Evolutionary conservation across 2,329 filamentous ascomycete species (phyloP).

Genomic region (Chaetothyriales sp.): DNA sequence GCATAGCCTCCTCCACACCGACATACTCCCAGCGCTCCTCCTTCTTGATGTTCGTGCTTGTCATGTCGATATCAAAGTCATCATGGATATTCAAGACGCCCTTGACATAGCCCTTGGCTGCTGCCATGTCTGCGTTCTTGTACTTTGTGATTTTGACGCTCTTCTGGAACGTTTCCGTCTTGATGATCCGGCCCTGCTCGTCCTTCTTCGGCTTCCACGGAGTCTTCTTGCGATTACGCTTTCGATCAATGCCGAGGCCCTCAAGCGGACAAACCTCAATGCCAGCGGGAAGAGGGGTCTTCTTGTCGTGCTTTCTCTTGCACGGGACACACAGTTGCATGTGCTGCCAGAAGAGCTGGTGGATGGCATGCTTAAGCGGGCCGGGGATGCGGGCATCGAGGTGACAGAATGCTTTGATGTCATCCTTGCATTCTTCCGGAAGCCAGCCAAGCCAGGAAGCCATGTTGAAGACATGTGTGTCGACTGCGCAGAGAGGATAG

Average conservation of each 20-base stretch:
- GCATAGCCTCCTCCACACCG: background rate
- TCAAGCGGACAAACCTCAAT: conserved; percentile 24
- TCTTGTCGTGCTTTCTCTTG: conserved; percentile 44
- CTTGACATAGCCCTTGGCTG: conserved; percentile 4
- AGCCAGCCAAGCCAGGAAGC: conserved; percentile 51
- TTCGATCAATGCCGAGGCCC: conserved; percentile 4
- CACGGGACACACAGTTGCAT: conserved; percentile 45
- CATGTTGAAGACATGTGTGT: conserved; percentile 52
- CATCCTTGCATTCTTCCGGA: conserved; percentile 28
- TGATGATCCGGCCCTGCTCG: background rate
- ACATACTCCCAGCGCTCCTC: background rate
- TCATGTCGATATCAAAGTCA: conserved; percentile 8
- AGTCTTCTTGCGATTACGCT: background rate
- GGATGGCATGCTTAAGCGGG: conserved; percentile 48
- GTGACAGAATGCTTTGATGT: conserved; percentile 26
- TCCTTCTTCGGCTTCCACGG: background rate
- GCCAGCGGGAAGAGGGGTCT: conserved; percentile 45
- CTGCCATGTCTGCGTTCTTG: conserved; percentile 1
- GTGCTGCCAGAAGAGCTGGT: conserved; percentile 48
- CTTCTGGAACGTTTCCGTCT: background rate
- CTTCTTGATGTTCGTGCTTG: background rate
- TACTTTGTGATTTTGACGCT: conserved; percentile 1
- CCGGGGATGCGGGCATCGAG: conserved; percentile 47
- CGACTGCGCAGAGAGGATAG: conserved; percentile 49
- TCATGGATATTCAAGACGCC: conserved; percentile 9